Base-by-base conservation (phyloP, 2,329 filamentous ascomycete genomes). In the Colletotrichum destructivum region DNA sequence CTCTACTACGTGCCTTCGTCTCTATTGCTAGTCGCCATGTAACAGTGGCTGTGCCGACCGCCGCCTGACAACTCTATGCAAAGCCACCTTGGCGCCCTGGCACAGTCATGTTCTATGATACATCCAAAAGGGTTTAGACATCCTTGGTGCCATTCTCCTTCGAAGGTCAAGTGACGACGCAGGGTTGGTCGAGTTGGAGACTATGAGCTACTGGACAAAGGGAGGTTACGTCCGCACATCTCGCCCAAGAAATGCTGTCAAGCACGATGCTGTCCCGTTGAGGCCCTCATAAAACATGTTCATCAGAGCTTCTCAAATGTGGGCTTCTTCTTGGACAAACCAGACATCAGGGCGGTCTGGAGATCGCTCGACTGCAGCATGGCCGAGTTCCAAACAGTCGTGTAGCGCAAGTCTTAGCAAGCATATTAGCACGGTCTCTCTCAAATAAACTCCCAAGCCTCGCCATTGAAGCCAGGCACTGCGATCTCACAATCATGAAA, bases 311-410 rank as follows among this genome's bases (percentile, higher is more conserved):
- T 98, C 81, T 92, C 92, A 84, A 97, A 98, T 21, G 86, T 93
- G 15, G 94, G 92, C 79, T 89, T 95, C 75, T 87, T 91, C 88
- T 93, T 97, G 82, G 93, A 87, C 74, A 98, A 80, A 11, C 93
- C 93, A 49, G 93, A 94, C 79, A 93, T 79, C 79, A 98, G 85
- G 0, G 95, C 94, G 71, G 88, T 85, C 78, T 89, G 84, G 54
- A 98, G 88, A 85, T 98, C 96, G 63, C 86, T 85, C 8, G 94
- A 93, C 85, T 98, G 95, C 76, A 98, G 79, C 78, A 93, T 93
- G 2, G 91, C 93, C 76, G 90, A 89, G 79, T 98, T 98, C 96
- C 95, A 98, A 1, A 96, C 88, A 13, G 90, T 88, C 4, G 95
- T 97, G 81, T 98, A 98, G 69, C 90, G 89, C 80, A 98, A 83